Evolutionary conservation across 805 yeast species (phyloP), one percentile per base, ranked within the genome.

Genomic region (Jamesozyma spencerorum): DNA sequence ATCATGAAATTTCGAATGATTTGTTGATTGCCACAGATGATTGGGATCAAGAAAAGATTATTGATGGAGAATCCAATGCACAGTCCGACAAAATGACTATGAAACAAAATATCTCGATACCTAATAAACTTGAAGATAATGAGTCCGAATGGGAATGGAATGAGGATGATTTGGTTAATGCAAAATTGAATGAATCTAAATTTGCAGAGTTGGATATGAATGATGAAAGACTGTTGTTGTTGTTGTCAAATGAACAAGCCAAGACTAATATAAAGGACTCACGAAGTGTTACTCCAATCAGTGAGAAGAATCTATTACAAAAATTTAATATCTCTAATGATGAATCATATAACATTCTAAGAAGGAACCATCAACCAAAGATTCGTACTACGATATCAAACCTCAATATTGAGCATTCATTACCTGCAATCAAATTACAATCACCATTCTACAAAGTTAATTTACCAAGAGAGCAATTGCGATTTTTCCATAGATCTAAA

Each of bases 301-400:
- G 66, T 43, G 84, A 79, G 36, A 71, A 71, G 45, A 56, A 68
- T 22, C 51, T 85, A 17, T 70, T 72, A 29, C 58, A 70, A 43
- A 80, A 82, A 48, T 86, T 83, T 63, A 83, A 85, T 58, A 72
- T 90, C 31, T 87, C 97, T 6, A 92, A 92, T 62, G 98, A 92
- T 61, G 72, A 75, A 34, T 83, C 81, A 33, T 92, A 92, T 60
- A 94, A 85, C 43, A 64, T 81, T 39, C 68, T 92, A 49, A 83
- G 82, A 54, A 83, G 79, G 42, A 88, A 86, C 53, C 87, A 88
- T 58, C 94, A 87, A 58, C 78, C 94, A 31, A 90, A 85, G 66
- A 85, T 90, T 29, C 79, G 98, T 59, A 78, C 95, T 2, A 94
- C 94, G 5, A 79, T 92, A 53, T 94, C 97, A 34, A 85, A 90